phyloP scores from a whole-genome alignment of 805 yeast genomes.

The Pichia manshurica region DNA sequence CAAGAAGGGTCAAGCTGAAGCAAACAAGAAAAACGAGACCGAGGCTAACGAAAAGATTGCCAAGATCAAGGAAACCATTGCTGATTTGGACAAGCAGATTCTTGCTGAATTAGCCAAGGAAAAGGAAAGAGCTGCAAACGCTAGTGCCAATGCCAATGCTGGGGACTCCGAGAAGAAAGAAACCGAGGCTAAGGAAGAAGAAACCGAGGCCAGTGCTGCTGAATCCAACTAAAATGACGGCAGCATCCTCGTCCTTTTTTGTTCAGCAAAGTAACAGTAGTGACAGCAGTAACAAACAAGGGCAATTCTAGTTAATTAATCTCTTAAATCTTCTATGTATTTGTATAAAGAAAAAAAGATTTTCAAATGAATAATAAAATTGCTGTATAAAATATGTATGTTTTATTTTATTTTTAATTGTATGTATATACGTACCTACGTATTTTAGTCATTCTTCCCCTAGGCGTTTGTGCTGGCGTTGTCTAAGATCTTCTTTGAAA shows the following conservation, averaged over 20 bases:
- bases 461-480: background rate
- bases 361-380: background rate
- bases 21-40: constrained; percentile 69
- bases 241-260: too few species aligned
- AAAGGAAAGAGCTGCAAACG: constrained; percentile 19
- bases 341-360: background rate
- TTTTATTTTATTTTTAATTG: too few species aligned
- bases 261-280: too few species aligned
- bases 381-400: too few species aligned
- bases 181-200: background rate
- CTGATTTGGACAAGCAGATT: constrained; percentile 26
- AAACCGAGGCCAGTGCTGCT: background rate
- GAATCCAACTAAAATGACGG: too few species aligned
- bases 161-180: constrained; percentile 1
- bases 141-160: constrained; percentile 12
- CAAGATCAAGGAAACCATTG: constrained; percentile 48
- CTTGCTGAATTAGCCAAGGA: constrained; percentile 26
- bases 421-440: too few species aligned
- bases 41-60: constrained; percentile 74
- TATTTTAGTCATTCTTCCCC: background rate
- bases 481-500: constrained; percentile 23
- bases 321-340: background rate
- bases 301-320: background rate
- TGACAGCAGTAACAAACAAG: too few species aligned
- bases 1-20: constrained; percentile 69